phyloP scores from a whole-genome alignment of 768 basidiomycete species.

The Scleroderma bovista region DNA sequence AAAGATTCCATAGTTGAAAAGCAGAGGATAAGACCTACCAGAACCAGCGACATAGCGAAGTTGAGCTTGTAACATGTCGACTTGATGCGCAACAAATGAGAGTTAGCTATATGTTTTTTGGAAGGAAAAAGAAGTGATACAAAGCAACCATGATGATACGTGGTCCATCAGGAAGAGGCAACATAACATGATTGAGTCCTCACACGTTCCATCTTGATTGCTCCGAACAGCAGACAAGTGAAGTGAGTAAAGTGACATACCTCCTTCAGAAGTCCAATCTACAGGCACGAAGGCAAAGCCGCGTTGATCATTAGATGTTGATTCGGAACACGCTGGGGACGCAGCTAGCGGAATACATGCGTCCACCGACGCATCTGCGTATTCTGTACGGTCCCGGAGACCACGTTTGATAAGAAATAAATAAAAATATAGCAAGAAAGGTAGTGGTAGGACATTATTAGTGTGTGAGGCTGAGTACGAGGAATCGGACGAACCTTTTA shows the following conservation, averaged over 20 bases:
- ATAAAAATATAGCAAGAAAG: no score
- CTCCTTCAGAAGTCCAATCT: constrained; percentile 6
- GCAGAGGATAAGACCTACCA: no score
- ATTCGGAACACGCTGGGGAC: not conserved
- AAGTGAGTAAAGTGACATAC: constrained; percentile 1
- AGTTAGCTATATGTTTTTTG: no score
- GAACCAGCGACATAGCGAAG: no score
- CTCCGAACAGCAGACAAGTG: not conserved
- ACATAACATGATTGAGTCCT: not conserved
- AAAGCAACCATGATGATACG: not conserved
- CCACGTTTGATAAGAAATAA: not conserved
- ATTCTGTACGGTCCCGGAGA: constrained; percentile 5
- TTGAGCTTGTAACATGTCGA: no score
- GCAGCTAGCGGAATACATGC: not conserved
- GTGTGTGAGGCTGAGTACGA: no score
- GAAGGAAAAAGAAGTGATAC: not conserved
- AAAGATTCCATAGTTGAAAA: no score
- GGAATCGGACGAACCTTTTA: not conserved
- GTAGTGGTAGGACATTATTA: no score
- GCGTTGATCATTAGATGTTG: not conserved
- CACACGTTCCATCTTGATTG: not conserved
- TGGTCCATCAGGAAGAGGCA: not conserved
- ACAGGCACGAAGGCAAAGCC: constrained; percentile 4
- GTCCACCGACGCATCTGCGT: constrained; percentile 7
- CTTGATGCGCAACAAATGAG: no score